Evolutionary conservation across 169 alveolate genomes (phyloP), one percentile per base, ranked within the genome.

Genomic region (Eimeria necatrix): DNA sequence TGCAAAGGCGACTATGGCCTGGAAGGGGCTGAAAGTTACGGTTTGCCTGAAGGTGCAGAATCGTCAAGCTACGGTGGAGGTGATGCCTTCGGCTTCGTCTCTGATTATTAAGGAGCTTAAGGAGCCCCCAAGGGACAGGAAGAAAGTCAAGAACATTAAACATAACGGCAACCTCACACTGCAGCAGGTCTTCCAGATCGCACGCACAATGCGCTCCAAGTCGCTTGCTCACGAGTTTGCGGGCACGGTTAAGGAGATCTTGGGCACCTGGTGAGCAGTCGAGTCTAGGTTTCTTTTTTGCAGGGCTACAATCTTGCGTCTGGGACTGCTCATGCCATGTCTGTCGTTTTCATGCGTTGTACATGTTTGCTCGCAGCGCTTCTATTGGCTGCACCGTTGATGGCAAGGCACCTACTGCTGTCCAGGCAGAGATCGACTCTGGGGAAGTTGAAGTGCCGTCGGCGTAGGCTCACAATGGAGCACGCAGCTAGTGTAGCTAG

Each of bases 311-410:
- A 16, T 16, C 2, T 10, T 16, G 4, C 14, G 24, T 8, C 48
- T 84, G 78, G 64, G 14, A 22, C 16, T 46, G 24, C 10, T 4
- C 10, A 14, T 10, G 80, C 68, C 3, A 48, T 5, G 49, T 3
- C 4, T 20, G 83, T 12, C 8, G 24, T 48, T 18, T 8, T 48
- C 49, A 0, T 48, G 8, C 61, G 24, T 48, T 16, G 6, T 32
- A 2, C 41, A 32, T 2, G 41, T 22, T 20, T 32, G 78, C 74
- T 26, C 52, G 0, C 94, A 91, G 99, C 96, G 96, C 96, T 96
- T 98, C 99, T 32, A 98, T 99, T 46, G 99, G 99, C 64, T 98
- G 99, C 97, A 98, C 99, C 76, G 99, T 99, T 59, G 99, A 99
- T 95, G 99, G 99, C 84, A 98, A 98, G 97, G 97, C 97, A 91